These are phyloP conservation scores for Phytophthora agathidicida DNA, from an alignment of 352 stramenopile species.

Conservation along the genomic window DNA sequence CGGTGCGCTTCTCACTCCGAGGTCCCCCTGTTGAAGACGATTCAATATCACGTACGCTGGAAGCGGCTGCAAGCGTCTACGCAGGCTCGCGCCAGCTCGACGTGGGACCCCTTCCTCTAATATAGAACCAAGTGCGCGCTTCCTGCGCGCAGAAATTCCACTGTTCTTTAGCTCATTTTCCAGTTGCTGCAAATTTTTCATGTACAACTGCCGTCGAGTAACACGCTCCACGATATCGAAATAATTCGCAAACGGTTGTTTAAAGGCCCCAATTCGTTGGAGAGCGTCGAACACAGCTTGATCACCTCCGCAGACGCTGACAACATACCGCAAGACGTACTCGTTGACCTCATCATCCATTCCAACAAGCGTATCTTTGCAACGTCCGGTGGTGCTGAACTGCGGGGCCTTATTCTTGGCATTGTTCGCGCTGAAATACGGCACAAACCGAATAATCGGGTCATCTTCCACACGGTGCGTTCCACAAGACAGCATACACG, in stretches of 20 bases:
- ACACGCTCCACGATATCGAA: slow-evolving; percentile 46
- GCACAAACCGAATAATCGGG: slow-evolving; percentile 82
- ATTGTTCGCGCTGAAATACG: slow-evolving; percentile 49
- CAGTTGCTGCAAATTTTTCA: slow-evolving; percentile 19
- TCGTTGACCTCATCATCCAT: slow-evolving; percentile 74
- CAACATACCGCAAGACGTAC: slow-evolving; percentile 67
- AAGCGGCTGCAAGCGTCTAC: slow-evolving; percentile 36
- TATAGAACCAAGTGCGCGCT: slow-evolving; percentile 14
- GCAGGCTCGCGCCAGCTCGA: slow-evolving; percentile 21
- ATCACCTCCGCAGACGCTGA: slow-evolving; percentile 37
- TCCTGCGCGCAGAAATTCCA: slow-evolving; percentile 3
- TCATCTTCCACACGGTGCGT: slow-evolving; percentile 75
- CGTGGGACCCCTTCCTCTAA: slow-evolving; percentile 12
- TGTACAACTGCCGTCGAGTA: slow-evolving; percentile 28
- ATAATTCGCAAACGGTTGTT: slow-evolving; percentile 72
- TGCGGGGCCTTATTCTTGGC: slow-evolving; percentile 32
- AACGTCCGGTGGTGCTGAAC: slow-evolving; percentile 42
- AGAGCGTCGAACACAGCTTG: slow-evolving; percentile 56
- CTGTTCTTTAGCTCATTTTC: slow-evolving; percentile 13
- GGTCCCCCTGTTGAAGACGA: slow-evolving; percentile 15
- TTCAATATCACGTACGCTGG: slow-evolving; percentile 40
- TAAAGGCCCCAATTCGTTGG: slow-evolving; percentile 45
- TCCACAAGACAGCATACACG: slow-evolving; percentile 57
- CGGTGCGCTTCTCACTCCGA: slow-evolving; percentile 20
- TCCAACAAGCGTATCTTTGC: slow-evolving; percentile 49